These are phyloP conservation scores for Hydnomerulius pinastri DNA, from an alignment of 768 basidiomycete species.

Conservation along the genomic window DNA sequence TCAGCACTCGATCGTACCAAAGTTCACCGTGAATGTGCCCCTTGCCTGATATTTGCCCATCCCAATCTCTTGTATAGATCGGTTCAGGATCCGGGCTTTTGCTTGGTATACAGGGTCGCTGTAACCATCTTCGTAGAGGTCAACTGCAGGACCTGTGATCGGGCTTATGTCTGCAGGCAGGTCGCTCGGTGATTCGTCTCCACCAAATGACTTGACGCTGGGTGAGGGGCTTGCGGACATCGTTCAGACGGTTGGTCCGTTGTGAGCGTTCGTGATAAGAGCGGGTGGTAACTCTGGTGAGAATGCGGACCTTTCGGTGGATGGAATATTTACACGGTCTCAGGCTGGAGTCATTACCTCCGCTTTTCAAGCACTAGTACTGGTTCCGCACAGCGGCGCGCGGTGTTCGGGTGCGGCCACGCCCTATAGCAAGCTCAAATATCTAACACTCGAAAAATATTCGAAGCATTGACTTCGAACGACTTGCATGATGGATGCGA, in stretches of 20 bases:
- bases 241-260: background rate
- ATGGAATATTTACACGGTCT: background rate
- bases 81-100: conserved; percentile 49
- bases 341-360: too few relatives aligned
- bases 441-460: too few relatives aligned
- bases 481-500: too few relatives aligned
- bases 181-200: background rate
- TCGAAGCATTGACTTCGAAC: too few relatives aligned
- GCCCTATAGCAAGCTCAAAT: too few relatives aligned
- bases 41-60: conserved; percentile 58
- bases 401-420: too few relatives aligned
- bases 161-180: background rate
- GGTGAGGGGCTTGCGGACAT: background rate
- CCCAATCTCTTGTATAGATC: conserved; percentile 52
- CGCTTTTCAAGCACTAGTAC: too few relatives aligned
- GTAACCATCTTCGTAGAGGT: conserved; percentile 38
- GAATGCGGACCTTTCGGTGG: background rate
- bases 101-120: conserved; percentile 50
- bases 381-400: too few relatives aligned
- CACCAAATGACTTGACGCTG: background rate
- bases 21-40: too few relatives aligned
- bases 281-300: background rate
- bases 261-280: background rate
- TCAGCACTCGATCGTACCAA: background rate
- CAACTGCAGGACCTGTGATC: conserved; percentile 6